These are phyloP conservation scores for Glycyrrhiza uralensis DNA, from an alignment of 306 rosid species.

Conservation along the genomic window DNA sequence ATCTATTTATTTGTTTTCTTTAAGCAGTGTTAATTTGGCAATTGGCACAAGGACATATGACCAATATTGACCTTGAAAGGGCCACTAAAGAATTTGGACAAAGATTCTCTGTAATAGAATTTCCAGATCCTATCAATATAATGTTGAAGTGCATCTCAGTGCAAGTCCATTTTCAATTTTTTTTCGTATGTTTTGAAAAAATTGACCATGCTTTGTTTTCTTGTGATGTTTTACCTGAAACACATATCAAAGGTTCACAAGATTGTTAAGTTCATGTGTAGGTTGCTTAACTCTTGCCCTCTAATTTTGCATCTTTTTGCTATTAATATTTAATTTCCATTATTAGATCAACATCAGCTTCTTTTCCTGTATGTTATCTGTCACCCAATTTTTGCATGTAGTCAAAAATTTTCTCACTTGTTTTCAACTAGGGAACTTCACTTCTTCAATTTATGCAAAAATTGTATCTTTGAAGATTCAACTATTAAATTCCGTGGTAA, in stretches of 20 bases:
- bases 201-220: too few relatives aligned
- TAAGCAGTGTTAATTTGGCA: slow-evolving; percentile 41
- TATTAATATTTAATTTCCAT: background rate
- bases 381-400: background rate
- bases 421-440: slow-evolving; percentile 57
- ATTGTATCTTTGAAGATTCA: slow-evolving; percentile 87
- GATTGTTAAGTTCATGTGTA: too few relatives aligned
- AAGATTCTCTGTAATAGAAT: too few relatives aligned
- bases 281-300: background rate
- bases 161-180: too few relatives aligned
- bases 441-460: slow-evolving; percentile 64
- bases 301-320: background rate
- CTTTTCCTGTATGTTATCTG: background rate
- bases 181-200: too few relatives aligned
- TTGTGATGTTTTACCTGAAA: too few relatives aligned
- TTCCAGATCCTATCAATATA: too few relatives aligned
- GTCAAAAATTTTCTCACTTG: slow-evolving; percentile 5
- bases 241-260: too few relatives aligned
- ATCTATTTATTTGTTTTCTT: background rate
- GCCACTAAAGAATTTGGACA: slow-evolving; percentile 55
- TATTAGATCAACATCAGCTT: background rate
- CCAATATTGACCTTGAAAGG: slow-evolving; percentile 70
- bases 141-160: too few relatives aligned
- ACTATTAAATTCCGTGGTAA: slow-evolving; percentile 78
- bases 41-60: slow-evolving; percentile 76